Evolutionary conservation across 2,329 filamentous ascomycete species (phyloP).

Genomic region (Colletotrichum tropicale): DNA sequence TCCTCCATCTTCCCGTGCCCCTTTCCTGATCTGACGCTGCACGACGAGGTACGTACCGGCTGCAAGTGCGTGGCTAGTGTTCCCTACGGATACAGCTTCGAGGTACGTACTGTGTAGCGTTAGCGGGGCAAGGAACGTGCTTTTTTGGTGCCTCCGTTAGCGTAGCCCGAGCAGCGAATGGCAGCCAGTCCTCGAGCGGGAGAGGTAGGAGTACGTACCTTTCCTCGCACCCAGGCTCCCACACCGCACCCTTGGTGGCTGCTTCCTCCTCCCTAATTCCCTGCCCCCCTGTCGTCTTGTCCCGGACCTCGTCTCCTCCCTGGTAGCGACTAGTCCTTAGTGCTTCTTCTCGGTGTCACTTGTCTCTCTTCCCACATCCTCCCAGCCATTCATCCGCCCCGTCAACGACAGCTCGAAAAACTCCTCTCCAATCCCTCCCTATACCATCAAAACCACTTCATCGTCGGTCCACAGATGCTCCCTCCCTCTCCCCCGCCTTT

Average conservation of each 20-base stretch:
- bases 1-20: conserved; percentile 2
- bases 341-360: conserved; percentile 15
- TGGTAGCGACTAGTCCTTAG: background rate
- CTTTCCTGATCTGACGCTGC: background rate
- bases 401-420: conserved; percentile 18
- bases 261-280: background rate
- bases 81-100: background rate
- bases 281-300: conserved; percentile 3
- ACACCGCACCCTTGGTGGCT: background rate
- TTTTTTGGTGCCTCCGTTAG: background rate
- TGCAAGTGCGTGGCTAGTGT: background rate
- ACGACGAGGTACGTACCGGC: background rate
- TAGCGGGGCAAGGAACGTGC: background rate
- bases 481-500: conserved; percentile 12
- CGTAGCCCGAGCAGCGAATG: background rate
- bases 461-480: conserved; percentile 2
- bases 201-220: conserved; percentile 7
- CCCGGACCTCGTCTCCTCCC: conserved; percentile 10
- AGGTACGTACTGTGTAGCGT: background rate
- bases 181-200: background rate
- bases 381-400: conserved; percentile 17
- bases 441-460: conserved; percentile 4
- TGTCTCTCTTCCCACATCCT: conserved; percentile 15
- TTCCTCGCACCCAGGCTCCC: background rate
- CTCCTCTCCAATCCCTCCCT: conserved; percentile 16